phyloP scores from a whole-genome alignment of 2,329 filamentous ascomycete species.

The Colletotrichum kahawae region DNA sequence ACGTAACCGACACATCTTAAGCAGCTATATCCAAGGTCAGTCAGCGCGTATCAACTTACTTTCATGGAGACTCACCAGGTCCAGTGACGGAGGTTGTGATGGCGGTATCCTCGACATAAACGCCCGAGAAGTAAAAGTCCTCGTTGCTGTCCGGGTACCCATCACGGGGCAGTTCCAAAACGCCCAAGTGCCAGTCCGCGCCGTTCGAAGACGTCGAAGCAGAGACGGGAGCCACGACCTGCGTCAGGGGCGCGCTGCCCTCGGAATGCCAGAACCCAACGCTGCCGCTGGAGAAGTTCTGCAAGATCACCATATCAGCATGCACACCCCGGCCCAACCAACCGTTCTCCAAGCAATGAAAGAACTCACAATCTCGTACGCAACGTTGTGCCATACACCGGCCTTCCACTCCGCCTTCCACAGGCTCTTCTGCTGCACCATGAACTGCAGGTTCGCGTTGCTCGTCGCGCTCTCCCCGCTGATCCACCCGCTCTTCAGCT shows the following conservation, averaged over 20 bases:
- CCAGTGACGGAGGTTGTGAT: constrained; percentile 38
- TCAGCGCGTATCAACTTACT: fast-evolving
- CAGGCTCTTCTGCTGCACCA: constrained; percentile 62
- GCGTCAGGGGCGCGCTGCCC: constrained; percentile 59
- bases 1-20: background rate
- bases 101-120: constrained; percentile 64
- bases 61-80: constrained; percentile 12
- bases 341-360: background rate
- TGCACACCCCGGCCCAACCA: background rate
- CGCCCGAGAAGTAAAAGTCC: constrained; percentile 75
- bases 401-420: constrained; percentile 68
- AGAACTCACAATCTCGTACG: constrained; percentile 65
- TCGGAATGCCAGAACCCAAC: constrained; percentile 76
- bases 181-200: constrained; percentile 75
- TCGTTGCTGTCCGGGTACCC: constrained; percentile 60
- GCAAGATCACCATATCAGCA: background rate
- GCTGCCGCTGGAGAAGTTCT: constrained; percentile 63
- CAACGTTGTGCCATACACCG: constrained; percentile 76
- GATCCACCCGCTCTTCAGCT: constrained; percentile 73
- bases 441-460: constrained; percentile 66
- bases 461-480: constrained; percentile 47
- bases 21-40: background rate
- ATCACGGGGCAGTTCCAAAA: constrained; percentile 66
- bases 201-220: constrained; percentile 69
- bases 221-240: constrained; percentile 64